phyloP scores from a whole-genome alignment of 345 rosid genomes.

The Kandelia obovata region DNA sequence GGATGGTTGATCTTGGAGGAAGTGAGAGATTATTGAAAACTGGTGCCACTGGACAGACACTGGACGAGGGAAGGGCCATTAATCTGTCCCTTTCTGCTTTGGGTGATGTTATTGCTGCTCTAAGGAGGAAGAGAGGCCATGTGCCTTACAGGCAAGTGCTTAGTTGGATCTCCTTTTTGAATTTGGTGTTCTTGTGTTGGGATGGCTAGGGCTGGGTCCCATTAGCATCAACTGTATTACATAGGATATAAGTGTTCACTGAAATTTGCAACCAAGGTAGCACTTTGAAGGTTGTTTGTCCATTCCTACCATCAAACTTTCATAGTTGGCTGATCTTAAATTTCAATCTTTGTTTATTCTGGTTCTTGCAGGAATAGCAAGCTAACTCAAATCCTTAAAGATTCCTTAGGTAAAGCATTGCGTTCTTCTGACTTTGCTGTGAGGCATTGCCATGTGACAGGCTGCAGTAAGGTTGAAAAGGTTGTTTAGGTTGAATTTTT shows the following conservation, averaged over 20 bases:
- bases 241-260: not conserved
- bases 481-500: too few species aligned
- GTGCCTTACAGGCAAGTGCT: conserved; percentile 85
- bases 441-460: conserved; percentile 1
- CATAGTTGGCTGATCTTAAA: not conserved
- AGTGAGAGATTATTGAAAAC: conserved; percentile 83
- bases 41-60: conserved; percentile 73
- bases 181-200: conserved; percentile 4
- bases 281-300: conserved; percentile 21
- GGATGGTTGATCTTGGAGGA: conserved; percentile 99
- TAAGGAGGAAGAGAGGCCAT: conserved; percentile 78
- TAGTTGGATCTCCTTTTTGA: conserved; percentile 15
- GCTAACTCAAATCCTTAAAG: conserved; percentile 93
- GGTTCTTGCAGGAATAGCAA: conserved; percentile 87
- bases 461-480: not conserved
- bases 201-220: conserved; percentile 15
- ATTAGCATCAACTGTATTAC: not conserved
- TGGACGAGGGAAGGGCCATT: conserved; percentile 85
- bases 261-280: conserved; percentile 5
- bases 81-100: conserved; percentile 94
- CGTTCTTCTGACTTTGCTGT: conserved; percentile 8
- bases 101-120: conserved; percentile 90
- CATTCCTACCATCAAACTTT: not conserved
- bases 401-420: conserved; percentile 66
- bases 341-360: not conserved